These are phyloP conservation scores for Orobanche coerulescens DNA, from an alignment of 257 asterid species.

Conservation along the genomic window DNA sequence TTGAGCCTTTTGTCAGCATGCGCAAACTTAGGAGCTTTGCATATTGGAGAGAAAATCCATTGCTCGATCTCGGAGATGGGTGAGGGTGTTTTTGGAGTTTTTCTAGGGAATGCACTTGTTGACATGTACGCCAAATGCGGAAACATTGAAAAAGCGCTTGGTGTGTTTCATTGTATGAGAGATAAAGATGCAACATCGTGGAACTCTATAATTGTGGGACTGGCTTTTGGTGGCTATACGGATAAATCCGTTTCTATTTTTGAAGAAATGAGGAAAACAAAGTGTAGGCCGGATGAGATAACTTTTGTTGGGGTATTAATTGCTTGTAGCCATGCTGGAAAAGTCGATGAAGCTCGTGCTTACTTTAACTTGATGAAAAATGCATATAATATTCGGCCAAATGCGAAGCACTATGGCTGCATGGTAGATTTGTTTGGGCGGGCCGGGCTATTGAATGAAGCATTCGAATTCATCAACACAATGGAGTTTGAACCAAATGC, in stretches of 20 bases:
- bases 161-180: constrained; percentile 43
- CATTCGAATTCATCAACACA: constrained; percentile 41
- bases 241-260: constrained; percentile 47
- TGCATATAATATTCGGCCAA: constrained; percentile 38
- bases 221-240: constrained; percentile 50
- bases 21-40: constrained; percentile 52
- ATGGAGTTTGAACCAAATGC: constrained; percentile 66
- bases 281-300: constrained; percentile 44
- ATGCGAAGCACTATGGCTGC: constrained; percentile 59
- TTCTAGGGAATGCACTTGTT: constrained; percentile 55
- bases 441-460: constrained; percentile 57
- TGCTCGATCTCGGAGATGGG: constrained; percentile 36
- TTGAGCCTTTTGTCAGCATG: constrained; percentile 68
- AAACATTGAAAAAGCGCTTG: constrained; percentile 41
- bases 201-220: constrained; percentile 55
- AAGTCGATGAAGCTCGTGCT: constrained; percentile 47
- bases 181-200: constrained; percentile 54
- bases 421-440: constrained; percentile 73
- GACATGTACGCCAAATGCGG: constrained; percentile 84
- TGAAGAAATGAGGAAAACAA: constrained; percentile 56
- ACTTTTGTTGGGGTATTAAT: constrained; percentile 53
- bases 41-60: constrained; percentile 58
- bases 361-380: constrained; percentile 43
- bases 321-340: constrained; percentile 66
- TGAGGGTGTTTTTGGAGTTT: constrained; percentile 29